These are phyloP conservation scores for Pyrrhoderma lamaoense DNA, from an alignment of 1,284 basidiomycete species.

Conservation along the genomic window DNA sequence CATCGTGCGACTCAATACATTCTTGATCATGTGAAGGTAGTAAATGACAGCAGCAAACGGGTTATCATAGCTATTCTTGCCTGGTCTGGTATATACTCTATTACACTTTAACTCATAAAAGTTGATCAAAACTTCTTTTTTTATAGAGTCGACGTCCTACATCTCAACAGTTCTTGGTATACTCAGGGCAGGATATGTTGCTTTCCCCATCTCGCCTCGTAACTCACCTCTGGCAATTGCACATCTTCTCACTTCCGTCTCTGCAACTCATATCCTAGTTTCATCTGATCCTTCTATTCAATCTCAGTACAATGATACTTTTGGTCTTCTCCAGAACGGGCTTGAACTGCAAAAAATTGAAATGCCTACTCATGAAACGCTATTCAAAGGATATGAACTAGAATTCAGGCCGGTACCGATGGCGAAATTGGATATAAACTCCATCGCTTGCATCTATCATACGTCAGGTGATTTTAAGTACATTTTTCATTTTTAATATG, in stretches of 20 bases:
- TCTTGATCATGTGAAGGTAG: background rate
- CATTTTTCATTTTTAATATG: background rate
- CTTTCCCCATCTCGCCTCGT: conserved; percentile 28
- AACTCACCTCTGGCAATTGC: conserved; percentile 28
- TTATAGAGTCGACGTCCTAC: conserved; percentile 29
- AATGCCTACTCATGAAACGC: conserved; percentile 13
- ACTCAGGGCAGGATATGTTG: conserved; percentile 26
- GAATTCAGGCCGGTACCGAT: background rate
- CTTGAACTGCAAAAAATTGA: background rate
- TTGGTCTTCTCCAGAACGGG: background rate
- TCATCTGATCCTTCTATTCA: conserved; percentile 3
- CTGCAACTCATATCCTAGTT: conserved; percentile 5
- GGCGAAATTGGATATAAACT: conserved; percentile 7
- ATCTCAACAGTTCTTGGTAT: conserved; percentile 25
- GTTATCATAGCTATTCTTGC: conserved; percentile 21
- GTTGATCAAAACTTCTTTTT: background rate
- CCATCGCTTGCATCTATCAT: conserved; percentile 14
- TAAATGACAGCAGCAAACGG: background rate
- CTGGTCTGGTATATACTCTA: conserved; percentile 19
- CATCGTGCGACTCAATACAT: conserved; percentile 19
- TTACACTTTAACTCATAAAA: background rate
- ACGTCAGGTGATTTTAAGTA: conserved; percentile 12
- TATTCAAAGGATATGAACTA: conserved; percentile 4
- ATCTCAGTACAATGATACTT: background rate
- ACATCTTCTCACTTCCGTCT: conserved; percentile 22